phyloP scores from a whole-genome alignment of 2,329 filamentous ascomycete genomes.

The Monilinia fructigena region DNA sequence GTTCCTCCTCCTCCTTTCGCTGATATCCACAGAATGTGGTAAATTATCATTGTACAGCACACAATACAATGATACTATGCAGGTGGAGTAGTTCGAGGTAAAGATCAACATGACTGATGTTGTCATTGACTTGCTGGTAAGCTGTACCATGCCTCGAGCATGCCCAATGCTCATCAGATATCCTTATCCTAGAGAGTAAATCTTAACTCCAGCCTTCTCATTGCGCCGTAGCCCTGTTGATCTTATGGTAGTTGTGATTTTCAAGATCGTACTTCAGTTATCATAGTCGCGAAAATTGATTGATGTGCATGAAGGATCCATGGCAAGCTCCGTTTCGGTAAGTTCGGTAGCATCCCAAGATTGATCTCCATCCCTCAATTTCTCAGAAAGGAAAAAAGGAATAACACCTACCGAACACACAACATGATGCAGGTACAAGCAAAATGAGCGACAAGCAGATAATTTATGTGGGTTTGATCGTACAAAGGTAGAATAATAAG shows the following conservation, averaged over 20 bases:
- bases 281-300: conserved; percentile 10
- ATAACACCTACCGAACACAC: conserved; percentile 3
- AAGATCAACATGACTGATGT: conserved; percentile 11
- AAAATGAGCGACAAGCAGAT: conserved; percentile 16
- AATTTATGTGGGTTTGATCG: not conserved
- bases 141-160: conserved; percentile 2
- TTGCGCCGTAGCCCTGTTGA: conserved; percentile 11
- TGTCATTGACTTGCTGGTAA: conserved; percentile 7
- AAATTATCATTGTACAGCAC: not conserved
- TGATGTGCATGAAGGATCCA: conserved; percentile 15
- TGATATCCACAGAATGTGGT: conserved; percentile 6
- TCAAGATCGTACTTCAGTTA: conserved; percentile 12
- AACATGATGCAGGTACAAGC: conserved; percentile 23
- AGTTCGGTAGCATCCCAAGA: conserved; percentile 7
- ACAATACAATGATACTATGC: conserved; percentile 5
- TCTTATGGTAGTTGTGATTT: conserved; percentile 5
- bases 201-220: not conserved
- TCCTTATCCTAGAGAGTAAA: conserved; percentile 1
- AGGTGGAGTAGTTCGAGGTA: not conserved
- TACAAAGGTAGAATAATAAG: not conserved
- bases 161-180: not conserved
- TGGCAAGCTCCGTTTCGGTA: not conserved
- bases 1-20: conserved; percentile 11
- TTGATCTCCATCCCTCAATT: conserved; percentile 11
- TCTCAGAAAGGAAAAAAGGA: not conserved